A percentile compares a stretch with the other conserved stretches of the same genome.
Evolutionary conservation across 1,284 basidiomycete genomes (phyloP).

Genomic region (Apiotrichum gamsii): DNA sequence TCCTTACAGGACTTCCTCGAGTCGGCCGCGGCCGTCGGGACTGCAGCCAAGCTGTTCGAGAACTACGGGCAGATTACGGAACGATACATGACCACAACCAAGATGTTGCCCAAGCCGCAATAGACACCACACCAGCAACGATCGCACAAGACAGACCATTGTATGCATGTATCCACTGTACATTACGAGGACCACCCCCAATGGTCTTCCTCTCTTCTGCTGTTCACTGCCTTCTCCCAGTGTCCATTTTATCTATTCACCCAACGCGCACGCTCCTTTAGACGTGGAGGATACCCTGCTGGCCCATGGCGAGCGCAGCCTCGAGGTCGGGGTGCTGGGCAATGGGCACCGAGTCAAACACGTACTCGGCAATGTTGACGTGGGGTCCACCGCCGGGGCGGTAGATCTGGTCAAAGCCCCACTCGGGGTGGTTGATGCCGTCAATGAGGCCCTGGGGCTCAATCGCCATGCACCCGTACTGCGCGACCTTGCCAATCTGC

Average conservation of each 20-base stretch:
- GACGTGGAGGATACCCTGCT: background rate
- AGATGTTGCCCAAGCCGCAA: slow-evolving; percentile 37
- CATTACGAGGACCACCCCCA: no score
- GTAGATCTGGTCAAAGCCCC: slow-evolving; percentile 28
- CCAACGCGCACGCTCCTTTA: no score
- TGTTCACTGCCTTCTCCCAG: background rate
- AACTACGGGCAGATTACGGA: slow-evolving; percentile 80
- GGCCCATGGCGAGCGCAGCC: background rate
- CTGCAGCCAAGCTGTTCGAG: slow-evolving; percentile 66
- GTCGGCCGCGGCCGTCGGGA: slow-evolving; percentile 51
- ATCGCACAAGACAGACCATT: background rate
- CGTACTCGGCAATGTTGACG: slow-evolving; percentile 30
- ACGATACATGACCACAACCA: slow-evolving; percentile 66
- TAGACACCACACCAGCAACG: background rate
- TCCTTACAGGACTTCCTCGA: no score
- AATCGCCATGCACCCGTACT: slow-evolving; percentile 33
- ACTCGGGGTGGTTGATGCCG: slow-evolving; percentile 32
- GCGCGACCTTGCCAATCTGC: slow-evolving; percentile 12
- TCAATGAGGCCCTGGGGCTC: slow-evolving; percentile 33
- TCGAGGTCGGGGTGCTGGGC: background rate
- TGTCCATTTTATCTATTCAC: no score
- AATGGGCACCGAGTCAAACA: slow-evolving; percentile 13
- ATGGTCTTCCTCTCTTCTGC: background rate
- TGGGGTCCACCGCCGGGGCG: slow-evolving; percentile 16
- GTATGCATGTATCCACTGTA: slow-evolving; percentile 9